phyloP scores from a whole-genome alignment of 2,329 filamentous ascomycete species.

The Penicillium hordei region DNA sequence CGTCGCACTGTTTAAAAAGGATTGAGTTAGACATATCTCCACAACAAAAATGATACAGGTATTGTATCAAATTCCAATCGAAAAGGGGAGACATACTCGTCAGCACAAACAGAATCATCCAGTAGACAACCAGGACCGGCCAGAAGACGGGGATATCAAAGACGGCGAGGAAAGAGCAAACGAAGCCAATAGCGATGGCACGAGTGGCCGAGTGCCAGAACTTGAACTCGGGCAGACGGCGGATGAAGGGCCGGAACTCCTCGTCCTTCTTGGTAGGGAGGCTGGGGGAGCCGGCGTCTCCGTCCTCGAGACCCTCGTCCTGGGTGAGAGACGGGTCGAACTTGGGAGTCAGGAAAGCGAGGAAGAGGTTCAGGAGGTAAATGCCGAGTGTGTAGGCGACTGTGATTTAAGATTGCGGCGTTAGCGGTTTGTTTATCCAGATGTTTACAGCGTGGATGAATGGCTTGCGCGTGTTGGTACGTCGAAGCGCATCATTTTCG shows the following conservation, averaged over 20 bases:
- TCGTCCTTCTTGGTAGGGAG: conserved; percentile 95
- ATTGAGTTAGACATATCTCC: conserved; percentile 11
- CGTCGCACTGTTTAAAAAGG: conserved; percentile 70
- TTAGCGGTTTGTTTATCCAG: conserved; percentile 9
- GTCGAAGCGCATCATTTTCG: neutral
- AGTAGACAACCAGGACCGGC: conserved; percentile 97
- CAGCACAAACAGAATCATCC: conserved; percentile 92
- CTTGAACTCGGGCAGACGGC: conserved; percentile 96
- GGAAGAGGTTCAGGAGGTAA: conserved; percentile 98
- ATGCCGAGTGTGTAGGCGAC: conserved; percentile 97
- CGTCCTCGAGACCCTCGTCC: conserved; percentile 96
- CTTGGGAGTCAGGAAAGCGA: conserved; percentile 96
- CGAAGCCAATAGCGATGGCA: conserved; percentile 77
- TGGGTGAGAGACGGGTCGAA: conserved; percentile 96
- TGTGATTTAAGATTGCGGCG: conserved; percentile 38
- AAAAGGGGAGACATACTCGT: conserved; percentile 68
- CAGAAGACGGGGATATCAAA: conserved; percentile 99
- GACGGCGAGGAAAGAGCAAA: conserved; percentile 88
- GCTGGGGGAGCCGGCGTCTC: conserved; percentile 63
- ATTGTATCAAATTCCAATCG: neutral
- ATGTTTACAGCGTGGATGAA: neutral
- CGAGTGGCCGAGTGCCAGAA: conserved; percentile 97
- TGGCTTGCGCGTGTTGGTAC: neutral
- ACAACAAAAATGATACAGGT: neutral
- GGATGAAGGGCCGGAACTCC: conserved; percentile 96